Conservation (phyloP, 2,329 filamentous ascomycete species). For the Fusarium chlamydosporum region DNA sequence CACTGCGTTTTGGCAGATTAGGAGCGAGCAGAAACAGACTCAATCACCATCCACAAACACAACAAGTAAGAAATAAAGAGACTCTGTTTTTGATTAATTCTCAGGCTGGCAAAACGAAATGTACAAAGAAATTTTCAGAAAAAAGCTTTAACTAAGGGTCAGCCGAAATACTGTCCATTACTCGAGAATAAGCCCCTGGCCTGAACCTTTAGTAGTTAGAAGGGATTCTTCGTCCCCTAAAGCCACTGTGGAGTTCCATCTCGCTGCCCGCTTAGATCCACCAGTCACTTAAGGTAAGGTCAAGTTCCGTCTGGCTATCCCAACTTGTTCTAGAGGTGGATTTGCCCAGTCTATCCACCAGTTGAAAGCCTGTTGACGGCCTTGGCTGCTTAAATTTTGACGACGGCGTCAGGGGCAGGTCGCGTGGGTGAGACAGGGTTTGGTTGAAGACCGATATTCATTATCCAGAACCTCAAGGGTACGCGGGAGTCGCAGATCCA, state of each 20-base stretch:
- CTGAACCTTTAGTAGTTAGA: conserved; percentile 16
- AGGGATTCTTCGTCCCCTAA: conserved; percentile 36
- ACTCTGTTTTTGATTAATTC: not conserved
- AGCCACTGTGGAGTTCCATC: conserved; percentile 43
- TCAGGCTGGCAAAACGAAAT: not conserved
- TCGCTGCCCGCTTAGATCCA: conserved; percentile 37
- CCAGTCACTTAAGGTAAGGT: conserved; percentile 39
- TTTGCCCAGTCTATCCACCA: conserved; percentile 36
- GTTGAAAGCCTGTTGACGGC: conserved; percentile 42
- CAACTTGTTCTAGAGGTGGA: conserved; percentile 36
- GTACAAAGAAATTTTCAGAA: conserved; percentile 11
- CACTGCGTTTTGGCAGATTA: conserved; percentile 16
- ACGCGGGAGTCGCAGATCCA: conserved; percentile 14
- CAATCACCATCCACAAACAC: not conserved
- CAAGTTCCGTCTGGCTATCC: conserved; percentile 30
- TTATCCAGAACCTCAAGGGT: conserved; percentile 6
- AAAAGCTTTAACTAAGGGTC: conserved; percentile 1
- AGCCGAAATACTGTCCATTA: conserved; percentile 19
- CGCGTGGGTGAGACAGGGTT: conserved; percentile 47
- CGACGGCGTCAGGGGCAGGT: conserved; percentile 46
- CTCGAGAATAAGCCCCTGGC: conserved; percentile 30
- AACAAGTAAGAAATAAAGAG: not conserved
- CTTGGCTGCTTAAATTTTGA: conserved; percentile 36
- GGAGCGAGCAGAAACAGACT: not conserved
- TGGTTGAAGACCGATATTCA: conserved; percentile 23